These are phyloP conservation scores for Penicillium capsulatum DNA, from an alignment of 2,329 filamentous ascomycete genomes.

Conservation along the genomic window DNA sequence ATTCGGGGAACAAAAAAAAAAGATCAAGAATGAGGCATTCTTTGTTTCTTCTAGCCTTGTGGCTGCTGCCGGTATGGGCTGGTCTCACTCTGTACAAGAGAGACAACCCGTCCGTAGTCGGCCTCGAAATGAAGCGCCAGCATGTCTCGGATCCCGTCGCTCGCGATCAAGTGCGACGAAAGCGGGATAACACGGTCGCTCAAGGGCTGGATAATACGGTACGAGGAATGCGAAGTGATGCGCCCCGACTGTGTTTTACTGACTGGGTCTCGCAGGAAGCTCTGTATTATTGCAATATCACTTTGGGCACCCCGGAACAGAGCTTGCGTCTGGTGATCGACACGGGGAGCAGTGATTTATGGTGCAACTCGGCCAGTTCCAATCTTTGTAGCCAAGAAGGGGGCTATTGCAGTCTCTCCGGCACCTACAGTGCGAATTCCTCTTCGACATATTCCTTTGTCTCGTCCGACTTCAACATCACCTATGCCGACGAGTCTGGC, in stretches of 20 bases:
- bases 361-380: slow-evolving; percentile 54
- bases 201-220: slow-evolving; percentile 54
- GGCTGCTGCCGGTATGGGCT: slow-evolving; percentile 10
- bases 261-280: slow-evolving; percentile 48
- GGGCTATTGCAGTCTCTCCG: slow-evolving; percentile 45
- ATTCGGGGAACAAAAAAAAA: slow-evolving; percentile 8
- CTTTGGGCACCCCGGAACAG: slow-evolving; percentile 56
- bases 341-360: slow-evolving; percentile 61
- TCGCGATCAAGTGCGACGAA: slow-evolving; percentile 46
- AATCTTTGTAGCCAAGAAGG: slow-evolving; percentile 41
- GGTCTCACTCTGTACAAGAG: slow-evolving; percentile 32
- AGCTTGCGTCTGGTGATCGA: slow-evolving; percentile 55
- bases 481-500: slow-evolving; percentile 76
- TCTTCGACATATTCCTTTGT: slow-evolving; percentile 75
- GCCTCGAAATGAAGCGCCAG: slow-evolving; percentile 50
- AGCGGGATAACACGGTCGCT: slow-evolving; percentile 38
- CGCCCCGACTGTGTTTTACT: background rate
- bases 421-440: slow-evolving; percentile 51
- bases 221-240: too few relatives aligned
- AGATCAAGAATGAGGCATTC: slow-evolving; percentile 21
- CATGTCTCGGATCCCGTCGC: slow-evolving; percentile 44
- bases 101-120: slow-evolving; percentile 45
- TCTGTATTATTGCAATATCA: slow-evolving; percentile 57
- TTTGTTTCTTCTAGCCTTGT: slow-evolving; percentile 16
- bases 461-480: slow-evolving; percentile 76